Conservation (phyloP, 371 early-diverging fungal species). For the Cokeromyces recurvatus region DNA sequence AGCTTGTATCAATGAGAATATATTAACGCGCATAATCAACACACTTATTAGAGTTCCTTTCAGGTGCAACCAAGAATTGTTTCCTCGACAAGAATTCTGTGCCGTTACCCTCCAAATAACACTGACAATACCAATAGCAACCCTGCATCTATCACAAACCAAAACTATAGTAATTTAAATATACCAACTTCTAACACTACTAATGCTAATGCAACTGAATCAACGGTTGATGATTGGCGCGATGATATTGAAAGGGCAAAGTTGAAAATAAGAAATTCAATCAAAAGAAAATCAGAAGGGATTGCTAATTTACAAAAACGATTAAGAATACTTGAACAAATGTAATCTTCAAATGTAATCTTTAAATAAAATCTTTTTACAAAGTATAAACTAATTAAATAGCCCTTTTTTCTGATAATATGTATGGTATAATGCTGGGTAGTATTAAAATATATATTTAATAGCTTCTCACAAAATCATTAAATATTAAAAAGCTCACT, state of each 20-base stretch:
- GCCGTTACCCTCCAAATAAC: constrained; percentile 1
- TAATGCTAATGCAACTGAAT: constrained; percentile 3
- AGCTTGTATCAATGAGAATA: constrained; percentile 5
- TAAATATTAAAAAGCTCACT: too few species aligned
- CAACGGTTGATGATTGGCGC: constrained; percentile 2
- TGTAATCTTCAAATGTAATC: background rate
- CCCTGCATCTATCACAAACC: constrained; percentile 1
- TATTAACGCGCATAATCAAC: constrained; percentile 1
- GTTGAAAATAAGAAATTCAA: background rate
- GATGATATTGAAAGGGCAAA: constrained; percentile 1
- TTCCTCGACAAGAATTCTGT: constrained; percentile 2
- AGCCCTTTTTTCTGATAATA: constrained; percentile 2
- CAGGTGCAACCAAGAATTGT: constrained; percentile 4
- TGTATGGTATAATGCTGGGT: background rate
- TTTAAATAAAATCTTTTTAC: constrained; percentile 3
- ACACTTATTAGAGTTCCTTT: constrained; percentile 4
- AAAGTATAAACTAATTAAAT: constrained; percentile 2
- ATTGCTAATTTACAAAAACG: constrained; percentile 1
- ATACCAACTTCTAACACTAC: constrained; percentile 2
- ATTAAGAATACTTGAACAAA: constrained; percentile 5
- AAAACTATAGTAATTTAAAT: constrained; percentile 3
- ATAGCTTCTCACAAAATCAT: too few species aligned
- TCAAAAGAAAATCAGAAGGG: constrained; percentile 5
- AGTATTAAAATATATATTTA: too few species aligned
- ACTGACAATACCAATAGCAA: constrained; percentile 1